These are phyloP conservation scores for Fragaria vesca DNA, from an alignment of 306 rosid species.

Conservation along the genomic window DNA sequence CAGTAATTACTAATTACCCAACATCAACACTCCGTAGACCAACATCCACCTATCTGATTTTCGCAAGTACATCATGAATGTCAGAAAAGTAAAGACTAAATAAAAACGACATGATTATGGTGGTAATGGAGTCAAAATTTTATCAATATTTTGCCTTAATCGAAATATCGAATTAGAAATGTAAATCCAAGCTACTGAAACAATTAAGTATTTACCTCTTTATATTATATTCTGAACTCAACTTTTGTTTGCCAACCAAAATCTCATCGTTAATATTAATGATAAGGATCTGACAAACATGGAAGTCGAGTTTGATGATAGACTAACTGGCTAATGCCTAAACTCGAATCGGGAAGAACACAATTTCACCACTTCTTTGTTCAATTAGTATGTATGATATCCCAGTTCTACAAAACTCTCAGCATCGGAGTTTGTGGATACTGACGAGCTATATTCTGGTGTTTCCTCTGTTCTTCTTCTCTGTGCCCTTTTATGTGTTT, in stretches of 20 bases:
- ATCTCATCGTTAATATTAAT: neutral
- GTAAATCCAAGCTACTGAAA: too few species aligned
- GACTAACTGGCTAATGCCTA: neutral
- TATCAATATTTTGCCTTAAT: too few species aligned
- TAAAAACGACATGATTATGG: too few species aligned
- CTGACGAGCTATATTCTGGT: neutral
- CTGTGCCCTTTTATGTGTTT: neutral
- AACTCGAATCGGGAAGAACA: neutral
- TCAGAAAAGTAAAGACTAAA: too few species aligned
- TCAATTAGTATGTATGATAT: constrained; percentile 6
- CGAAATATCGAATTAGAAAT: too few species aligned
- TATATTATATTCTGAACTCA: too few species aligned
- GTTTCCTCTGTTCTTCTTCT: neutral
- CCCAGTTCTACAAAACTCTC: neutral
- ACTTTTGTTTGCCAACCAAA: neutral
- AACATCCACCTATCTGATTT: too few species aligned
- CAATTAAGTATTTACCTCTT: too few species aligned
- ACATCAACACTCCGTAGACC: too few species aligned
- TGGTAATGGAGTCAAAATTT: too few species aligned
- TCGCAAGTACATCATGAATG: too few species aligned
- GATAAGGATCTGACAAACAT: neutral
- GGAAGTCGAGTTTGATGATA: neutral
- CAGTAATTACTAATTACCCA: too few species aligned
- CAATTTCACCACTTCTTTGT: neutral
- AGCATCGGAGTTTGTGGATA: constrained; percentile 6